Evolutionary conservation across 495 filamentous ascomycete genomes (phyloP).

Genomic region (Hyaloscypha variabilis): DNA sequence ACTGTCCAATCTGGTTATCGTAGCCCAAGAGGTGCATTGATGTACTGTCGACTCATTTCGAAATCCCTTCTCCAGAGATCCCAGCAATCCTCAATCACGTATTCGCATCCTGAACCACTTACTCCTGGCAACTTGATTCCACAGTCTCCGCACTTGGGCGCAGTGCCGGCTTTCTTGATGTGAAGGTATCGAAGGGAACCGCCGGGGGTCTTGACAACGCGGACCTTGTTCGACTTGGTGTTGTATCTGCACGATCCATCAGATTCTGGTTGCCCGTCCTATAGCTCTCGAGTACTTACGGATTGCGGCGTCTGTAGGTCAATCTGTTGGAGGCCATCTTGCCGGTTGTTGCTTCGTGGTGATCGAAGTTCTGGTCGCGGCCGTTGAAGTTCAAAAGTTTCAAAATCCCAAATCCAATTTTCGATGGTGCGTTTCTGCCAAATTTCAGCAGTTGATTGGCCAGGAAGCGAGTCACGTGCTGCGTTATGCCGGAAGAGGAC

Average conservation of each 20-base stretch:
- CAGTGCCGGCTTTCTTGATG: slow-evolving; percentile 97
- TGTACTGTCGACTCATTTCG: background rate
- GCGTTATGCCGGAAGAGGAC: no score
- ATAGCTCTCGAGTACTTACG: slow-evolving; percentile 61
- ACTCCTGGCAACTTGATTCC: slow-evolving; percentile 93
- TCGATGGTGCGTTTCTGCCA: no score
- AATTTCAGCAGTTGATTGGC: no score
- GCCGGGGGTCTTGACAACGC: slow-evolving; percentile 94
- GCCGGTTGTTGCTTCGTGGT: slow-evolving; percentile 42
- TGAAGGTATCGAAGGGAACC: slow-evolving; percentile 92
- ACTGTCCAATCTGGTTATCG: background rate
- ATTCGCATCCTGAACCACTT: slow-evolving; percentile 49
- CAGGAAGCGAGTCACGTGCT: no score
- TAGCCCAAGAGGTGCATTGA: background rate
- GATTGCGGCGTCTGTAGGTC: slow-evolving; percentile 85
- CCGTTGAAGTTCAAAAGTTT: slow-evolving; percentile 41
- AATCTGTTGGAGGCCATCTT: slow-evolving; percentile 73
- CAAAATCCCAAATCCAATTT: background rate
- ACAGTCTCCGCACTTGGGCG: slow-evolving; percentile 98
- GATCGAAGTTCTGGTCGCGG: slow-evolving; percentile 42
- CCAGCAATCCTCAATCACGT: background rate
- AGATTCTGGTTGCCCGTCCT: background rate
- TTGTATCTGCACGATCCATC: slow-evolving; percentile 69
- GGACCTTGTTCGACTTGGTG: slow-evolving; percentile 94
- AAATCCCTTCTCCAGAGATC: background rate